phyloP scores from a whole-genome alignment of 768 basidiomycete genomes.

The Rhodotorula paludigena region DNA sequence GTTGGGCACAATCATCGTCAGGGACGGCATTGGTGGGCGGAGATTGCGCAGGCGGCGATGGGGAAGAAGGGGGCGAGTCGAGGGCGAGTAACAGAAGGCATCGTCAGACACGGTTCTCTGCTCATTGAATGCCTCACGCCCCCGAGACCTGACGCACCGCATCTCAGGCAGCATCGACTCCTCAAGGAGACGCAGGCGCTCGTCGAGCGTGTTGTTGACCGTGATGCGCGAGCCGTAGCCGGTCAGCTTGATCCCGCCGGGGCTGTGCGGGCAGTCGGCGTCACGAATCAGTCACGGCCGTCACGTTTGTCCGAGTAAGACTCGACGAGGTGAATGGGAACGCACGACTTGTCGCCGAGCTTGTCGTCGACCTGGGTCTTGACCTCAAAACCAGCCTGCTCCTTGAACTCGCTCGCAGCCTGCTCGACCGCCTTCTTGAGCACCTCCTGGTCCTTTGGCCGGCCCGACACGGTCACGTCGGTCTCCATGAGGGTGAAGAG shows the following conservation, averaged over 20 bases:
- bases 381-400: conserved; percentile 68
- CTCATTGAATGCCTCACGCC: no score
- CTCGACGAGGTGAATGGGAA: conserved; percentile 19
- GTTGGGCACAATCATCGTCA: no score
- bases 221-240: conserved; percentile 72
- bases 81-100: no score
- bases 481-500: conserved; percentile 77
- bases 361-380: conserved; percentile 59
- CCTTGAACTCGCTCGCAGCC: conserved; percentile 65
- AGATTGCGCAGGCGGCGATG: no score
- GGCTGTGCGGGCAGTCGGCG: conserved; percentile 50
- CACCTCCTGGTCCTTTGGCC: conserved; percentile 61
- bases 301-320: background rate
- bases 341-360: conserved; percentile 66
- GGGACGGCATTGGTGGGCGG: no score
- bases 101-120: no score
- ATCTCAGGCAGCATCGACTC: conserved; percentile 98
- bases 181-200: conserved; percentile 79
- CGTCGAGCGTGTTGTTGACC: conserved; percentile 90
- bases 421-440: conserved; percentile 61
- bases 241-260: conserved; percentile 76
- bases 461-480: conserved; percentile 60
- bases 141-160: no score
- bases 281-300: no score
- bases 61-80: no score